Conservation (phyloP, 495 filamentous ascomycete genomes). For the Podospora pseudopauciseta region DNA sequence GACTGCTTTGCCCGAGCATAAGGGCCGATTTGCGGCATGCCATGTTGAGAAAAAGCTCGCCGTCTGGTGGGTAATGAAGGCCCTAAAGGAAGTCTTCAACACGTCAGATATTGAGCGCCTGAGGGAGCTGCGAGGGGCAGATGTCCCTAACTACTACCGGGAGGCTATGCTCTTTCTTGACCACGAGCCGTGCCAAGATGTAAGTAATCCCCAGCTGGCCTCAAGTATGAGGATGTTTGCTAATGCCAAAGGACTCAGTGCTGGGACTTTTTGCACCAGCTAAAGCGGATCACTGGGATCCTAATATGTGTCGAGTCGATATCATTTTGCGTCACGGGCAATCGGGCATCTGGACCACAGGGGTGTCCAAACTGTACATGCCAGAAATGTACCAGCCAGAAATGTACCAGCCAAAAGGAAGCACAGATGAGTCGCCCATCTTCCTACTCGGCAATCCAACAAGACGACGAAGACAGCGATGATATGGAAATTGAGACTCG, state of each 20-base stretch:
- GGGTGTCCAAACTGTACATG: constrained; percentile 12
- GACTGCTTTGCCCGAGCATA: constrained; percentile 3
- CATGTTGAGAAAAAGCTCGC: constrained; percentile 18
- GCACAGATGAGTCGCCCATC: background rate
- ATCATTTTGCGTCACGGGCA: background rate
- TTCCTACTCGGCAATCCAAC: background rate
- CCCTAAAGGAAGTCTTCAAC: constrained; percentile 6
- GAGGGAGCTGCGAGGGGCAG: background rate
- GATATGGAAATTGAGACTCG: background rate
- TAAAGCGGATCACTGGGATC: constrained; percentile 11
- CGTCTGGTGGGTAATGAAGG: constrained; percentile 14
- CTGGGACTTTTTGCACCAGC: background rate
- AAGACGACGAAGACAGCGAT: background rate
- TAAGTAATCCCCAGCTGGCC: constrained; percentile 6
- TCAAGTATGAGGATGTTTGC: background rate
- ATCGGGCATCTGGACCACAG: background rate
- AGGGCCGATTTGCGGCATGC: constrained; percentile 10
- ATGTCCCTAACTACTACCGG: background rate
- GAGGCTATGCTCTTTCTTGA: constrained; percentile 5
- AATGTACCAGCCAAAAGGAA: background rate
- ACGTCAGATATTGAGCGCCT: constrained; percentile 9
- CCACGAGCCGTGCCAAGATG: constrained; percentile 13
- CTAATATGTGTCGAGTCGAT: constrained; percentile 5
- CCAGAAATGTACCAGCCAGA: background rate
- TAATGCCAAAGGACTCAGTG: constrained; percentile 7